These are phyloP conservation scores for Lipomyces anomalus DNA, from an alignment of 805 yeast species.

Conservation along the genomic window DNA sequence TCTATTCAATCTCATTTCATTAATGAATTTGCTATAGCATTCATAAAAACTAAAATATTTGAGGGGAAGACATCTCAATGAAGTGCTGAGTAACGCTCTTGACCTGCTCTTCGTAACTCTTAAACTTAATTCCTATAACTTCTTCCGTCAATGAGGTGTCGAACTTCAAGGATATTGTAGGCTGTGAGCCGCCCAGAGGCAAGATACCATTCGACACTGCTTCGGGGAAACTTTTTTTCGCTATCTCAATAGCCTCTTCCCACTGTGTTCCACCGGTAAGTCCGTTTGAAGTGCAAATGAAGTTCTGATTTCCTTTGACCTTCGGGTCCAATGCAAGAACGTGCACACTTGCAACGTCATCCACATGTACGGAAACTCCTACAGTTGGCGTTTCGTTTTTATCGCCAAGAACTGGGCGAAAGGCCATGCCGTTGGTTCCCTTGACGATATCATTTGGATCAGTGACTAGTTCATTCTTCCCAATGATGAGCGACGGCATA, in stretches of 20 bases:
- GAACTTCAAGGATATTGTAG: not conserved
- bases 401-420: not conserved
- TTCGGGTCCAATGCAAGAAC: not conserved
- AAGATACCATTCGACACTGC: not conserved
- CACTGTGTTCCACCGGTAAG: not conserved
- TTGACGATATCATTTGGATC: not conserved
- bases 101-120: not conserved
- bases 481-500: not conserved
- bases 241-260: not conserved
- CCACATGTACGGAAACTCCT: not conserved
- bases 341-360: not conserved
- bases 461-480: conserved; percentile 1
- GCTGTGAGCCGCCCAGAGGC: not conserved
- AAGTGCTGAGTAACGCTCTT: not conserved
- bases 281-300: not conserved
- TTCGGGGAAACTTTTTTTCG: not conserved
- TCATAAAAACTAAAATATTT: too few species aligned
- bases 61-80: not conserved
- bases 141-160: not conserved
- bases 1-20: too few species aligned
- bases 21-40: too few species aligned
- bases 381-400: not conserved
- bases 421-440: not conserved
- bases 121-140: not conserved
- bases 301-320: conserved; percentile 1